A percentile compares a stretch with the other conserved stretches of the same genome.
Evolutionary conservation across 345 rosid species (phyloP).

Genomic region (Eucalyptus leucophloia): DNA sequence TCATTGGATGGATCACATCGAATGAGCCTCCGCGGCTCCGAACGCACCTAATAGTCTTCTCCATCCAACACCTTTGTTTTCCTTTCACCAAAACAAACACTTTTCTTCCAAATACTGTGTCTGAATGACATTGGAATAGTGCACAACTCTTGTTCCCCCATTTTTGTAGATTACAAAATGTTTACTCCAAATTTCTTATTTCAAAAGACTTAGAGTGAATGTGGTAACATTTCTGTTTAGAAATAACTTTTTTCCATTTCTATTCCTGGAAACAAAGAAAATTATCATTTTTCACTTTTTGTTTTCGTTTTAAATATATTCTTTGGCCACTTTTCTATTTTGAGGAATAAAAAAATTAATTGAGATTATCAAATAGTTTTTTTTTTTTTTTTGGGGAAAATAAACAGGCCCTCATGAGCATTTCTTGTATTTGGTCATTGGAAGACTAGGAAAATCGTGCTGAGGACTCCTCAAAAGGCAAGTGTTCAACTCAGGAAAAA

Average conservation of each 20-base stretch:
- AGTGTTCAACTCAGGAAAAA: not conserved
- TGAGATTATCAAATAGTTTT: too few relatives aligned
- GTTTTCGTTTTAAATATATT: too few relatives aligned
- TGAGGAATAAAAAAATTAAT: too few relatives aligned
- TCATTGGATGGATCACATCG: not conserved
- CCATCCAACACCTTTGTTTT: not conserved
- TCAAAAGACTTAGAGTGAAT: not conserved
- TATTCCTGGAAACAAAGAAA: fast-evolving
- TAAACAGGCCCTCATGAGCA: not conserved
- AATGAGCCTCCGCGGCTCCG: not conserved
- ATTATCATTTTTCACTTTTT: too few relatives aligned
- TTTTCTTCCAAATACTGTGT: not conserved
- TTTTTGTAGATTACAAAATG: not conserved
- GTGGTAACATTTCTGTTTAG: too few relatives aligned
- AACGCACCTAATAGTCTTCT: not conserved
- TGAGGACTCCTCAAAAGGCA: not conserved
- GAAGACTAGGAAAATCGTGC: not conserved
- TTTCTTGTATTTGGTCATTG: not conserved
- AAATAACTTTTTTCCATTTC: too few relatives aligned
- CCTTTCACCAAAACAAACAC: too few relatives aligned
- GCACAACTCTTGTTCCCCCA: not conserved
- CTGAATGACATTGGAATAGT: not conserved
- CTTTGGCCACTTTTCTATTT: too few relatives aligned
- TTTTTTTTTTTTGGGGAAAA: too few relatives aligned
- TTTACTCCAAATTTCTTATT: not conserved